Percentiles rank a stretch among this genome's conserved stretches.
phyloP scores from a whole-genome alignment of 129 eudicot species.

The Saposhnikovia divaricata region DNA sequence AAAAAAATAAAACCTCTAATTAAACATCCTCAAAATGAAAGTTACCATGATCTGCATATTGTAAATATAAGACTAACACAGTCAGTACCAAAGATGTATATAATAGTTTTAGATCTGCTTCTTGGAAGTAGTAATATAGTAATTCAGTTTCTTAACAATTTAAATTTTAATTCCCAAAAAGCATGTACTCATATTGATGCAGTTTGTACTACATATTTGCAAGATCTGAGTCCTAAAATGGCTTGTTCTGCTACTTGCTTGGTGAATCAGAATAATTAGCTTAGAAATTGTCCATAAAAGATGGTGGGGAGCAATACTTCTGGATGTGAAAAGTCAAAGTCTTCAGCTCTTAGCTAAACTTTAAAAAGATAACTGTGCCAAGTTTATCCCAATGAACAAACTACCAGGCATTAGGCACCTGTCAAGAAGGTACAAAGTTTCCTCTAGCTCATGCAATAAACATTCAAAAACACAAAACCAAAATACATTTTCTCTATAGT shows the following conservation, averaged over 20 bases:
- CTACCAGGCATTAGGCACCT: not conserved
- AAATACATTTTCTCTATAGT: not conserved
- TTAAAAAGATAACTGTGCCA: not conserved
- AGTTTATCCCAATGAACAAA: not conserved
- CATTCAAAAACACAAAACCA: not conserved
- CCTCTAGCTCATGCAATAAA: not conserved
- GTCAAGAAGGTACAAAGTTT: slow-evolving; percentile 3
- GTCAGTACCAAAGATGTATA: not conserved
- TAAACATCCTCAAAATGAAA: not conserved
- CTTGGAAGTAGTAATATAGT: not conserved
- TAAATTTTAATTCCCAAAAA: not conserved
- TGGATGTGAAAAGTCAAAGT: slow-evolving; percentile 9
- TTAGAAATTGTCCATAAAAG: not conserved
- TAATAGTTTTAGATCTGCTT: not conserved
- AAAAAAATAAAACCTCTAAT: not conserved
- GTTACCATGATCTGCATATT: not conserved
- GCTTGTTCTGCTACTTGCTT: not conserved
- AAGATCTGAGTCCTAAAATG: not conserved
- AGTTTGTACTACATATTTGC: not conserved
- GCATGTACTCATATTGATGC: not conserved
- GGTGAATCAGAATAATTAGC: not conserved
- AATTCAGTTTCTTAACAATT: not conserved
- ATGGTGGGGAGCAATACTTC: not conserved
- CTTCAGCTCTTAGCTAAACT: not conserved
- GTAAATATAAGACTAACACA: not conserved